Conservation (phyloP, 2,329 filamentous ascomycete genomes). For the Pseudodiploospora longispora region DNA sequence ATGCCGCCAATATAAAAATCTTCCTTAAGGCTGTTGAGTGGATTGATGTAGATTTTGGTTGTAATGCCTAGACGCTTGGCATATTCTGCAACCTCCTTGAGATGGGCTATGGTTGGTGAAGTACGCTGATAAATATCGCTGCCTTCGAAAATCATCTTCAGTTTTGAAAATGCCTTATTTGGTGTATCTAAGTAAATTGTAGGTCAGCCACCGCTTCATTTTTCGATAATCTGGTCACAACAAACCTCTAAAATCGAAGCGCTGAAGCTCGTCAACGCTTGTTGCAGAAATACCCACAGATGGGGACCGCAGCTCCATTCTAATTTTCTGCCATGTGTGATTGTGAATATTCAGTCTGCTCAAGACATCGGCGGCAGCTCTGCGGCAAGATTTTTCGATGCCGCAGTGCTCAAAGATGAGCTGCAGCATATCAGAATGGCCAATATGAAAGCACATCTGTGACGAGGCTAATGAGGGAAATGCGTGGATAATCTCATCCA, state of each 20-base stretch:
- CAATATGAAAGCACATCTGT: conserved; percentile 82
- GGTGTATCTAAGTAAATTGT: conserved; percentile 35
- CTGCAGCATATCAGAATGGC: conserved; percentile 79
- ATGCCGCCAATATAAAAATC: conserved; percentile 81
- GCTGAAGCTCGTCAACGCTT: conserved; percentile 79
- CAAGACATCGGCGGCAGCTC: conserved; percentile 70
- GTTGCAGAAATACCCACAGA: conserved; percentile 77
- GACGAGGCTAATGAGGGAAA: conserved; percentile 67
- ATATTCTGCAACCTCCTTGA: conserved; percentile 71
- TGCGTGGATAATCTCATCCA: conserved; percentile 79
- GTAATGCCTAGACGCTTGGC: conserved; percentile 66
- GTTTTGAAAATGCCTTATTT: conserved; percentile 47
- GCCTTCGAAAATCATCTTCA: conserved; percentile 53
- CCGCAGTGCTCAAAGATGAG: conserved; percentile 87
- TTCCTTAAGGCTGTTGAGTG: conserved; percentile 82
- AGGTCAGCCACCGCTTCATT: conserved; percentile 11
- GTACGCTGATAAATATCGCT: conserved; percentile 65
- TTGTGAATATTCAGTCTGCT: conserved; percentile 80
- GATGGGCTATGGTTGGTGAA: conserved; percentile 67
- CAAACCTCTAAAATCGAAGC: conserved; percentile 81
- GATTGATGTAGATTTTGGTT: conserved; percentile 75
- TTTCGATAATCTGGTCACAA: not conserved
- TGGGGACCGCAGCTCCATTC: conserved; percentile 72
- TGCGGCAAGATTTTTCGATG: conserved; percentile 60
- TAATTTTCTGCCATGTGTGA: conserved; percentile 75